Base-by-base conservation (phyloP, 164 flowering plant genomes). In the Stephania japonica region DNA sequence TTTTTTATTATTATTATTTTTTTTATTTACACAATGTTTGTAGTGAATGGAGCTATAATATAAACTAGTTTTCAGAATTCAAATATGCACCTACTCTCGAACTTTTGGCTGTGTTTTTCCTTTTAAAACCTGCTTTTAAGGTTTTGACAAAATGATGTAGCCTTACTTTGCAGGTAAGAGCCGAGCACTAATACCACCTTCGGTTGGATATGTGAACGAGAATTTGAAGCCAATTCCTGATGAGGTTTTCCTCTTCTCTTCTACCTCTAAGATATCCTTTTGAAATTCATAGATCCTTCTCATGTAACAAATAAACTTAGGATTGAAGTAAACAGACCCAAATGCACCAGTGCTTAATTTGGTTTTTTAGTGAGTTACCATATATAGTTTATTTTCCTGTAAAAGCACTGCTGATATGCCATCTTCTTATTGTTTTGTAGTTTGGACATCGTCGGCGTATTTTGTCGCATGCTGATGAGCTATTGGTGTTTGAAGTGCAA, bases 381-480 rank as follows among this genome's bases (percentile, higher is more conserved):
- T 32, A 32, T 32, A 32, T 32, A 32, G 38, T 32, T 32, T 32
- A 32, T 32, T 32, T 32, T 32, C 38, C 38, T 32, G 38, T 32
- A 32, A 32, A 32, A 32, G 38, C 38, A 32, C 38, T 32, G 38
- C 38, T 32, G 38, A 32, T 32, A 32, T 43, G 71, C 18, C 83
- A 19, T 70, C 27, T 59, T 75, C 14, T 65, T 62, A 38, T 73
- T 68, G 44, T 69, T 72, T 67, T 84, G 89, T 92, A 95, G 99
- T 95, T 93, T 88, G 99, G 98, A 24, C 97, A 96, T 82, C 90
- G 98, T 2, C 86, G 98, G 5, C 91, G 98, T 80, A 91, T 95
- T 69, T 76, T 91, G 47, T 89, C 99, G 70, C 99, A 95, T 81
- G 86, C 86, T 25, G 85, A 81, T 47, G 99, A 93, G 82, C 91